Base-by-base conservation (phyloP, 2,329 filamentous ascomycete species). In the Stromatinia cepivora region DNA sequence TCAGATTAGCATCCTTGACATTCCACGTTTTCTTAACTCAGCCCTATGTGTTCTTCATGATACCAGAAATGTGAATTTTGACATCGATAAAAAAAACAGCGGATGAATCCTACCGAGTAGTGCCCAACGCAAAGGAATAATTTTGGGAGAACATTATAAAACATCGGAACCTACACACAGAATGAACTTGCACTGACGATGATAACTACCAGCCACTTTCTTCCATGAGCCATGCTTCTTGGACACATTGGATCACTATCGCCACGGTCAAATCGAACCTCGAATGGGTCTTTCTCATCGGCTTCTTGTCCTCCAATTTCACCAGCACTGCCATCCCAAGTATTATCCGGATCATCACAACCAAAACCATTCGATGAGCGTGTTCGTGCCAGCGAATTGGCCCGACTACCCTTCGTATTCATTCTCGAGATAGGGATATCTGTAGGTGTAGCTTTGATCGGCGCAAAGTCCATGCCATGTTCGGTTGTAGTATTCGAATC, bases 171-270 rank as follows among this genome's bases (percentile, higher is more conserved):
- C 84, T 85, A 94, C 90, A 97, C 93, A 79, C 92, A 94, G 70
- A 95, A 83, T 59, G 92, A 92, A 10, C 90, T 91, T 68, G 85
- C 78, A 13, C 89, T 88, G n/a, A 93, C 85, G 69, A 97, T 90
- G 48, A 88, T 74, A 1, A 94, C 88, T 71, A 97, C 90, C 42
- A 88, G 69, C 94, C 94, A 97, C 77, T 94, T 94, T 71, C 87
- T 86, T n/a, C 80, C 77, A 25, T 79, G 84, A 22, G 80, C 81
- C 82, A 92, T 88, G 78, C 87, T 92, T 70, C 90, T 87, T 0
- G 94, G 94, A 75, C 90, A 91, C 79, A 87, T 78, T 0, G 91
- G 89, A 77, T 97, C 94, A 61, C 83, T 81, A 70, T 93, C 89
- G 7, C 84, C 85, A 20, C 87, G 87, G 52, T 94, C 90, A 86